Percentiles rank a stretch among this genome's conserved stretches.
Conservation (phyloP, 192 early-diverging fungal genomes). For the Backusella sp. region DNA sequence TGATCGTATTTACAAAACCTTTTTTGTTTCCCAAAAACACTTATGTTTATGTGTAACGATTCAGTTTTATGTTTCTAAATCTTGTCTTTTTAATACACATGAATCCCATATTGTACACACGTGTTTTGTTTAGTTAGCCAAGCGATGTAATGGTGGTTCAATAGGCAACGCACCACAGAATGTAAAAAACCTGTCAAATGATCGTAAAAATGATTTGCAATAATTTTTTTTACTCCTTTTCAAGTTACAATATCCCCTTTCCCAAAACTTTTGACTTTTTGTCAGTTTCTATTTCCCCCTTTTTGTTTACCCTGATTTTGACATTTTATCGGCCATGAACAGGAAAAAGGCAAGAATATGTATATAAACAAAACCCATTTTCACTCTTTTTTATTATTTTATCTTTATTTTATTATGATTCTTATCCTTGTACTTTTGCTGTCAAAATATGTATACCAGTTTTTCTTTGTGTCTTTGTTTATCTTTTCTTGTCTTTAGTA, state of each 20-base stretch:
- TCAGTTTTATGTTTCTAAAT: background rate
- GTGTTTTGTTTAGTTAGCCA: constrained; percentile 6
- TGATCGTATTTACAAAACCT: background rate
- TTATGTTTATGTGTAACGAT: background rate
- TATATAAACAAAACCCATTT: background rate
- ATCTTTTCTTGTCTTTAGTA: background rate
- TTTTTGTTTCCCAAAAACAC: background rate
- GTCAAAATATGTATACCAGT: background rate
- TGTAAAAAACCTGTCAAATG: constrained; percentile 6
- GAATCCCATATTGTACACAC: background rate
- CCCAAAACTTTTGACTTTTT: background rate
- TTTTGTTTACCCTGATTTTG: background rate
- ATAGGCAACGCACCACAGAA: constrained; percentile 2
- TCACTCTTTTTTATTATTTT: background rate
- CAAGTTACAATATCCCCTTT: background rate
- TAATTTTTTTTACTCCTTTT: background rate
- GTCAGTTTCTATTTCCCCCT: background rate
- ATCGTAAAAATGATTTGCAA: background rate
- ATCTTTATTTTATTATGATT: background rate
- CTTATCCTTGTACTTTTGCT: background rate
- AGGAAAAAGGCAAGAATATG: background rate
- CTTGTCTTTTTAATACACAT: background rate
- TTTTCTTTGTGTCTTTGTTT: background rate
- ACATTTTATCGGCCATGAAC: background rate
- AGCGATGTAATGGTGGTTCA: background rate